Evolutionary conservation across 345 rosid species (phyloP), one percentile per base, ranked within the genome.

Genomic region (Arabis hirsuta): DNA sequence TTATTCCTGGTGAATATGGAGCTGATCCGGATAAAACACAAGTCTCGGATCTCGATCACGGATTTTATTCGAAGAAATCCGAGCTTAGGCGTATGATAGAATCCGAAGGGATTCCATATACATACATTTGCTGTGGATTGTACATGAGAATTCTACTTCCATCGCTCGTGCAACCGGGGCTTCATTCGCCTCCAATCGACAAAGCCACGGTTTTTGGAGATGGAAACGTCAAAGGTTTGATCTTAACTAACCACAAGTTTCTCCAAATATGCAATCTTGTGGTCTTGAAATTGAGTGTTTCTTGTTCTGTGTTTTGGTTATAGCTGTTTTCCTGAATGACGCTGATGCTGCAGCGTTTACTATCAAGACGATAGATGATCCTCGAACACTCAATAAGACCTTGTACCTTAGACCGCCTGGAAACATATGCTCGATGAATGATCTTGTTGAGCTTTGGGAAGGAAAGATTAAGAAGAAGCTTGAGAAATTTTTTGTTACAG

Each of bases 1-100:
- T 92, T 76, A 78, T 92, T 48, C 98, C 96, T 47, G 87, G 96
- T 1, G 95, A 92, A 50, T 92, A 87, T 65, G 98, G 98, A 70
- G 81, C 83, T 32, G 85, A 92, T 79, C 83, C 96, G 2, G 88
- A 88, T 44, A 85, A 82, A 82, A 69, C 72, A 51, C 91, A 82
- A 69, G 78, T 92, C 65, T 80, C 84, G 2, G 85, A 74, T 68
- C 76, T 92, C 74, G 91, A 79, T 71, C 53, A 84, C 41, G 73
- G 77, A 22, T 92, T 88, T 81, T 92, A 90, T 59, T 62, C 83
- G 0, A 74, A 79, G 57, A 90, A 79, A 78, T 73, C 85, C 8
- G 90, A 92, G 84, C 86, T 92, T 50, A 78, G 88, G 52, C 86
- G 86, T 66, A 71, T 90, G 27, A 59, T 90, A 27, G 95, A 90